Evolutionary conservation across 1,139 yeast genomes (phyloP).

Genomic region (Pneumocystis jirovecii): DNA sequence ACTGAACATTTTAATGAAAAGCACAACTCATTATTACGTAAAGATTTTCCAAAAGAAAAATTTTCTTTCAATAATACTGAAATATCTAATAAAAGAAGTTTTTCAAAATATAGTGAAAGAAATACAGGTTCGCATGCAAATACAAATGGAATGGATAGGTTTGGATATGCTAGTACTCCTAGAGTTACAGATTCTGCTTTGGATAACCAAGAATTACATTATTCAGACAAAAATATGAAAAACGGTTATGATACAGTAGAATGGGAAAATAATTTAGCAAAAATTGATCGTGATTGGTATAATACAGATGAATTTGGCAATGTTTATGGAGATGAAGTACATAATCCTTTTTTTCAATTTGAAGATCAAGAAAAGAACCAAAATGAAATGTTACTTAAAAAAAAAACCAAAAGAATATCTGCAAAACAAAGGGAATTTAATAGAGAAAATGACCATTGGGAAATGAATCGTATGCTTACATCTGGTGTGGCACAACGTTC

Average conservation of each 20-base stretch:
- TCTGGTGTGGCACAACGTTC: slow-evolving; percentile 26
- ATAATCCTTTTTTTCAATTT: slow-evolving; percentile 20
- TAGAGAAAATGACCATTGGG: slow-evolving; percentile 27
- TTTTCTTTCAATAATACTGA: background rate
- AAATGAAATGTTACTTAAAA: slow-evolving; percentile 20
- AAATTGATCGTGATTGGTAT: slow-evolving; percentile 28
- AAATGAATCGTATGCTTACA: slow-evolving; percentile 24
- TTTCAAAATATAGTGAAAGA: background rate
- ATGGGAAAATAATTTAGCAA: slow-evolving; percentile 14
- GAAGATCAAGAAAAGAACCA: slow-evolving; percentile 18
- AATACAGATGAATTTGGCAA: slow-evolving; percentile 22
- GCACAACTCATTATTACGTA: background rate
- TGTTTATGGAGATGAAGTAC: slow-evolving; percentile 26
- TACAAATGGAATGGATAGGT: background rate
- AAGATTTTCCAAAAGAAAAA: background rate
- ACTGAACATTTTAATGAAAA: background rate
- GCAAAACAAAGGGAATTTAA: slow-evolving; percentile 22
- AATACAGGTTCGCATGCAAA: background rate
- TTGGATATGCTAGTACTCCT: background rate
- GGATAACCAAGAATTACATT: slow-evolving; percentile 8
- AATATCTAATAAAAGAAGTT: background rate
- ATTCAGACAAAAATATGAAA: slow-evolving; percentile 2
- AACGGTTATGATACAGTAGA: slow-evolving; percentile 6
- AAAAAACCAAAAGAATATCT: slow-evolving; percentile 17
- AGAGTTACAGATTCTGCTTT: slow-evolving; percentile 2